Percentiles rank a stretch among this genome's conserved stretches.
Evolutionary conservation across 2,329 filamentous ascomycete genomes (phyloP).

Genomic region (Ramularia endophylla): DNA sequence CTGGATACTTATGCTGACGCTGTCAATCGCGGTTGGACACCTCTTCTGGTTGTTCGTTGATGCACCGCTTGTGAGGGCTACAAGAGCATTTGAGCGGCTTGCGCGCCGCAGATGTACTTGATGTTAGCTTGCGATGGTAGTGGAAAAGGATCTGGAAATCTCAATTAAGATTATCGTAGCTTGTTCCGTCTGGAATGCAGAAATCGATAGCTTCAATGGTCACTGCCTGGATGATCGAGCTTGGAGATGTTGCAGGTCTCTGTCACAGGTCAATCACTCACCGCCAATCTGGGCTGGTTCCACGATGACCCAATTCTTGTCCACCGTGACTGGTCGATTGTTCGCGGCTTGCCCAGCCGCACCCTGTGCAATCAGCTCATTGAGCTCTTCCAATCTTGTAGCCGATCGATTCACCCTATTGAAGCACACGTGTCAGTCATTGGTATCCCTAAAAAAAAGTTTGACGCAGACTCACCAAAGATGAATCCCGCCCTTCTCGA

Average conservation of each 20-base stretch:
- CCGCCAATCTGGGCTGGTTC: slow-evolving; percentile 33
- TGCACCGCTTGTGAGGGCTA: slow-evolving; percentile 8
- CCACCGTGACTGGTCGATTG: slow-evolving; percentile 36
- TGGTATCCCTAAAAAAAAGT: too few species aligned
- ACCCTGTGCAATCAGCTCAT: slow-evolving; percentile 35
- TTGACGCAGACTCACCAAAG: slow-evolving; percentile 33
- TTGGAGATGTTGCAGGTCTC: too few species aligned
- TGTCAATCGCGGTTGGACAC: slow-evolving; percentile 6
- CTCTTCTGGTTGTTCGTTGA: slow-evolving; percentile 11
- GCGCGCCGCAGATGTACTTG: too few species aligned
- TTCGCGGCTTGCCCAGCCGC: slow-evolving; percentile 32
- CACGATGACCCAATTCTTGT: slow-evolving; percentile 44
- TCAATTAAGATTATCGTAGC: too few species aligned
- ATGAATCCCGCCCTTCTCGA: slow-evolving; percentile 37
- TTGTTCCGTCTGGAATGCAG: too few species aligned
- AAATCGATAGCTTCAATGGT: too few species aligned
- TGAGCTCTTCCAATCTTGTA: slow-evolving; percentile 31
- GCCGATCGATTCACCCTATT: slow-evolving; percentile 34
- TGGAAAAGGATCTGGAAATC: too few species aligned
- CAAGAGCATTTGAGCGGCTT: slow-evolving; percentile 7
- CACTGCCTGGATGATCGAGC: too few species aligned
- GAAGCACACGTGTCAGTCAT: too few species aligned
- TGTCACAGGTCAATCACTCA: neutral
- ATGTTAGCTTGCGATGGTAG: too few species aligned
- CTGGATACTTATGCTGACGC: slow-evolving; percentile 9